Evolutionary conservation across 2,329 filamentous ascomycete genomes (phyloP), one percentile per base, ranked within the genome.

Genomic region (Colletotrichum neosansevieriae): DNA sequence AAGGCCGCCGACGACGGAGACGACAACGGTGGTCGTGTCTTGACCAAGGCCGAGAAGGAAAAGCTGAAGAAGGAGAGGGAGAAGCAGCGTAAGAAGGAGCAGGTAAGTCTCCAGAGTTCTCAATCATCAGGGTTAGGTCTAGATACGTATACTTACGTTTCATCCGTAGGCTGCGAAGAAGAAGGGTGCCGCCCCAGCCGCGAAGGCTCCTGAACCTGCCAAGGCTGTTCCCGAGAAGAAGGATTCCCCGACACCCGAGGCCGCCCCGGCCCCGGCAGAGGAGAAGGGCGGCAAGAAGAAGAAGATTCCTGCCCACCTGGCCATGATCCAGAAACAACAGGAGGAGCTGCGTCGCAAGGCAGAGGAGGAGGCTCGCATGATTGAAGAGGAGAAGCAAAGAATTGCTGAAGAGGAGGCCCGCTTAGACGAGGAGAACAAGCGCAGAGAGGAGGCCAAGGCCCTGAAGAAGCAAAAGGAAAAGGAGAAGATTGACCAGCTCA

Each of bases 1-100:
- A 75, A 76, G 6, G 84, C 82, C 13, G 82, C 76, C 6, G 85
- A 82, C 24, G 86, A 84, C 6, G 85, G 84, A 2, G 85, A 84
- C 19, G 85, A 85, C 17, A 85, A 82, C 11, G 84, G 84, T 67
- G 91, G 91, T 50, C 88, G 90, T 63, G 86, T 98, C 56, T 90
- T 98, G 83, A 97, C 94, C 44, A 99, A 98, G 88, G 96, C 97
- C 67, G 94, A 99, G 84, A 99, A 99, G 84, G 96, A 99, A 80
- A 97, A 94, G 82, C 86, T 95, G 76, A 98, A 95, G 87, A 99
- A 98, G 84, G 96, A 99, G 84, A 90, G 94, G 70, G 96, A 99
- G 85, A 99, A 99, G 89, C 93, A 96, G 83, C 88, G 94, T 73
- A 99, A 99, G 85, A 99, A 94, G 89, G 96, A 99, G 81, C 92